These are phyloP conservation scores for Cubamyces sp. DNA, from an alignment of 768 basidiomycete species.

Conservation along the genomic window DNA sequence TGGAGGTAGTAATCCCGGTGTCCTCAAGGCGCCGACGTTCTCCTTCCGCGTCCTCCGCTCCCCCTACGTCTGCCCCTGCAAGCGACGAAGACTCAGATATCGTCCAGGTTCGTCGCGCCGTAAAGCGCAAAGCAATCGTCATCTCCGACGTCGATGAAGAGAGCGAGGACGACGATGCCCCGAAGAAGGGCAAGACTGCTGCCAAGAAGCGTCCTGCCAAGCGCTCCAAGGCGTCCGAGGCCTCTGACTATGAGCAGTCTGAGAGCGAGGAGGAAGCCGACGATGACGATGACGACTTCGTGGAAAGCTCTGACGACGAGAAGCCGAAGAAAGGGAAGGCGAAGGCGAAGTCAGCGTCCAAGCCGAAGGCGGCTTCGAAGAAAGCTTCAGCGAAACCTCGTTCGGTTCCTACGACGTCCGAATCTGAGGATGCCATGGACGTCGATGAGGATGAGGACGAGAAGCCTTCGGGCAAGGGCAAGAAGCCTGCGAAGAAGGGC, in stretches of 20 bases:
- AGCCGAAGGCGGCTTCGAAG: constrained; percentile 24
- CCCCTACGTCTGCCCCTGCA: constrained; percentile 37
- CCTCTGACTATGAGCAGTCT: constrained; percentile 25
- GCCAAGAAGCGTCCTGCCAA: constrained; percentile 25
- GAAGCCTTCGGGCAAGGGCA: constrained; percentile 24
- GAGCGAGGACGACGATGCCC: constrained; percentile 19
- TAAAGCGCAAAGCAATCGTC: constrained; percentile 45
- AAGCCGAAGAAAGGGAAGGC: constrained; percentile 38
- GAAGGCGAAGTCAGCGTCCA: constrained; percentile 29
- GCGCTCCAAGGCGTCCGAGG: constrained; percentile 27
- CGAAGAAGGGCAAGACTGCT: constrained; percentile 21
- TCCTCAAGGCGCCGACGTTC: constrained; percentile 25
- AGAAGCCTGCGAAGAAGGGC: constrained; percentile 44
- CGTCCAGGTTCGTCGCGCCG: constrained; percentile 31
- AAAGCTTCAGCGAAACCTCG: constrained; percentile 17
- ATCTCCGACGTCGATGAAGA: constrained; percentile 61
- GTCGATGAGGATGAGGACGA: constrained; percentile 28
- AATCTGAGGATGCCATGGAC: constrained; percentile 30
- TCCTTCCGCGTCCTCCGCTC: constrained; percentile 34
- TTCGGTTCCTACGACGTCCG: constrained; percentile 24
- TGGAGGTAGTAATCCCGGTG: constrained; percentile 61
- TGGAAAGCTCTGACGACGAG: constrained; percentile 22
- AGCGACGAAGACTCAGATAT: constrained; percentile 45
- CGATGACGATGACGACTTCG: constrained; percentile 26
- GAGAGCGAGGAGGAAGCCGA: constrained; percentile 28